Base-by-base conservation (phyloP, 2,329 filamentous ascomycete genomes). In the Aspergillaceae sp. region DNA sequence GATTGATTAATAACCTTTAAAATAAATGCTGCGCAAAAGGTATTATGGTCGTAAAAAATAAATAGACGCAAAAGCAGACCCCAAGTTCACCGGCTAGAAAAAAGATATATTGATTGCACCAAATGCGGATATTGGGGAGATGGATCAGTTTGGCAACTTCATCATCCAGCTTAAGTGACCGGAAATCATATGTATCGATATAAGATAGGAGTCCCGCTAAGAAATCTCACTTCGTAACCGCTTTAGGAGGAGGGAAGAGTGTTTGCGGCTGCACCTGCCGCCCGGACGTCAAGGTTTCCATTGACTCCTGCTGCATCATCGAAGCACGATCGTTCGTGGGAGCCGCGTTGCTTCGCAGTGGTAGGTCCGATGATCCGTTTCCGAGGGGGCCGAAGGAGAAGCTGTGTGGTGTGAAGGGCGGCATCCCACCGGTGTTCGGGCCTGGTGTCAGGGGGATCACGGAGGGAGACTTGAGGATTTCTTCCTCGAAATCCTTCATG, bases 201-300 rank as follows among this genome's bases (percentile, higher is more conserved):
- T 32, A 32, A 32, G 30, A 5, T 6, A 6, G 30, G 6, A 32
- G 8, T 2, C 30, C 5, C 1, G 30, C 36, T 4, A 8, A 38
- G 11, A 7, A 7, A 5, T 36, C 28, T 58, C 41, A 62, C n/a
- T 47, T 50, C 38, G 58, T 66, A 5, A 45, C 40, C 9, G 64
- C 60, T 53, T 68, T 68, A 7, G 69, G 68, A 19, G 69, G 69
- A 6, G 68, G 68, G 56, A 72, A 72, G 48, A 71, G 71, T 51
- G 68, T 66, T 38, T 59, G 58, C 7, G 56, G 44, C 35, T 52
- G 53, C n/a, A 48, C 44, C 36, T 48, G 56, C 35, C 46, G 51
- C 33, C 50, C 52, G n/a, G 42, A 46, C 42, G 36, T 42, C 40
- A 48, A 45, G 36, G 43, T 47, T 29, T 58, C 56, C 45, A 48